These are phyloP conservation scores for Chamaenerion angustifolium DNA, from an alignment of 345 rosid species.

Conservation along the genomic window DNA sequence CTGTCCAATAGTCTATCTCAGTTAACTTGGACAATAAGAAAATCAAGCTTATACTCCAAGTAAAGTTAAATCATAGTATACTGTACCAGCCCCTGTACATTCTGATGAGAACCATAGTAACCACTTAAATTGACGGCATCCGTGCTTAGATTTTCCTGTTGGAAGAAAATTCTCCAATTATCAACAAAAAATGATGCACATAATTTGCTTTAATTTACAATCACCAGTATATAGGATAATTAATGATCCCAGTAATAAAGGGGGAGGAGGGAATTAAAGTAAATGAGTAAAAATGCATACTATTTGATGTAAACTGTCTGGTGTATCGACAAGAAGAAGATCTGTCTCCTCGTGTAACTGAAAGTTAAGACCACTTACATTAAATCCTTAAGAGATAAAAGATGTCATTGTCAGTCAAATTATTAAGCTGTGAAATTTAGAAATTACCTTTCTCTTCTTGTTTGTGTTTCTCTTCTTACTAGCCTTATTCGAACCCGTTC, in stretches of 20 bases:
- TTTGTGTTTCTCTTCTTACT: conserved; percentile 30
- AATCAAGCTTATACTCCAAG: background rate
- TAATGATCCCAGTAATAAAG: too few species aligned
- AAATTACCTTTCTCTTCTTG: conserved; percentile 35
- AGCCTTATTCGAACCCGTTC: conserved; percentile 14
- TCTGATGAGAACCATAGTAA: conserved; percentile 29
- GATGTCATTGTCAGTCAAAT: background rate
- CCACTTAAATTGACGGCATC: conserved; percentile 35
- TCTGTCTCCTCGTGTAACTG: conserved; percentile 36
- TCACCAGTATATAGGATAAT: too few species aligned
- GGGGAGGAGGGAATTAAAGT: background rate
- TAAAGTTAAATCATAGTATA: background rate
- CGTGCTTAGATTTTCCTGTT: conserved; percentile 31
- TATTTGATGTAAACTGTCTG: conserved; percentile 29
- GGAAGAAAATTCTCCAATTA: background rate
- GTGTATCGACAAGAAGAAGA: conserved; percentile 23
- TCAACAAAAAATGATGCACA: background rate
- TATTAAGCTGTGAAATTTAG: background rate
- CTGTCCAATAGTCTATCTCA: conserved; percentile 10
- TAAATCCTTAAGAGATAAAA: background rate
- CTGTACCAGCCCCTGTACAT: conserved; percentile 36
- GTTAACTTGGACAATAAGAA: too few species aligned
- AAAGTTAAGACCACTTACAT: background rate
- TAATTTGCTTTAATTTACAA: background rate
- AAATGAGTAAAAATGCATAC: conserved; percentile 14